These are phyloP conservation scores for Alopecurus myosuroides DNA, from an alignment of 176 grass and related monocot species.

Conservation along the genomic window DNA sequence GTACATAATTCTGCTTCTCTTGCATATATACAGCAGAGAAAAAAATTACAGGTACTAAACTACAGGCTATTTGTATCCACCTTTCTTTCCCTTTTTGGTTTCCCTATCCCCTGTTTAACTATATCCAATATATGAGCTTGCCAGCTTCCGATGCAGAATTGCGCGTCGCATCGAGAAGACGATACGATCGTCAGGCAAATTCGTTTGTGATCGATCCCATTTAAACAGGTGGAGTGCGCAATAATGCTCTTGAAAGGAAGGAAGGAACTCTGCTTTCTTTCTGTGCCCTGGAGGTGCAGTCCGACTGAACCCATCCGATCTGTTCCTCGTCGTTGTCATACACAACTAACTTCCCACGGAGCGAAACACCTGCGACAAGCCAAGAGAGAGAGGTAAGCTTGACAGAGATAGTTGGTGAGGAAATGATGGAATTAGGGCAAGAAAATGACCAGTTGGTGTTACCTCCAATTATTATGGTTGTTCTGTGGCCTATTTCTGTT, in stretches of 20 bases:
- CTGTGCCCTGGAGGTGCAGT: constrained; percentile 44
- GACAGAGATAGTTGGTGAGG: neutral
- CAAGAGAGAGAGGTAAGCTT: neutral
- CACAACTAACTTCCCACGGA: constrained; percentile 76
- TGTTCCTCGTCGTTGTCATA: constrained; percentile 73
- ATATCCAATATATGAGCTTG: constrained; percentile 7
- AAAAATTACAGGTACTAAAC: neutral
- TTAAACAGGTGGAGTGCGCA: constrained; percentile 20
- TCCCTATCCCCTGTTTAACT: constrained; percentile 17
- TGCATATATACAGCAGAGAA: constrained; percentile 21
- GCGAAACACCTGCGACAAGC: constrained; percentile 55
- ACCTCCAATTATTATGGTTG: constrained; percentile 90
- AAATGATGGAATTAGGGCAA: neutral
- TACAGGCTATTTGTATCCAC: neutral
- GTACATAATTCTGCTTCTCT: constrained; percentile 21
- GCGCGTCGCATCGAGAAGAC: constrained; percentile 1
- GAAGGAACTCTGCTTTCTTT: constrained; percentile 47
- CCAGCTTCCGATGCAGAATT: constrained; percentile 9
- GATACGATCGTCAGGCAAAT: neutral
- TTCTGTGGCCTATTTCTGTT: constrained; percentile 49
- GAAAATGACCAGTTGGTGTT: neutral
- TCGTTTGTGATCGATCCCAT: constrained; percentile 1
- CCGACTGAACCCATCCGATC: constrained; percentile 72
- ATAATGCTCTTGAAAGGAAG: constrained; percentile 42
- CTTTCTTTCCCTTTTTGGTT: neutral